A percentile compares a stretch with the other conserved stretches of the same genome.
Evolutionary conservation across 495 filamentous ascomycete species (phyloP).

Genomic region (Aspergillus conjunctus): DNA sequence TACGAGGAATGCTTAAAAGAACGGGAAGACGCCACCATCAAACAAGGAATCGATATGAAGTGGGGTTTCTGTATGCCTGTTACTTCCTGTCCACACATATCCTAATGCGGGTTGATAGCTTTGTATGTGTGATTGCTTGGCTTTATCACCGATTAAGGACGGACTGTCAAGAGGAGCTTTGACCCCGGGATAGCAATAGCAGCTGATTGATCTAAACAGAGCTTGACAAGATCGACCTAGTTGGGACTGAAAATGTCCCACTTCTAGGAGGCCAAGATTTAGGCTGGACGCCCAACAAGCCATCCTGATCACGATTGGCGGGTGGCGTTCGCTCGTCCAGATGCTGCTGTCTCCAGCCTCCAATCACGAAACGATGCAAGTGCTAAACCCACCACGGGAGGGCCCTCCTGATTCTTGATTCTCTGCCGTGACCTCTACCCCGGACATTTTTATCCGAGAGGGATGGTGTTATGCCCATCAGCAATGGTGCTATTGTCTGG

Average conservation of each 20-base stretch:
- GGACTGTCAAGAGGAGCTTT: too few relatives aligned
- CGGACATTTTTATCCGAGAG: not conserved
- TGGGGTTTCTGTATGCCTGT: too few relatives aligned
- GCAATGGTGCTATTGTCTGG: constrained; percentile 10
- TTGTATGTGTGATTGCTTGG: too few relatives aligned
- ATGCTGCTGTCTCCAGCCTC: not conserved
- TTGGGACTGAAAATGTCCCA: not conserved
- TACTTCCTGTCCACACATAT: too few relatives aligned
- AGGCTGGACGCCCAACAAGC: not conserved
- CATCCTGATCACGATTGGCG: not conserved
- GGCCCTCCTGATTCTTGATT: not conserved
- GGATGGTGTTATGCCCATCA: constrained; percentile 15
- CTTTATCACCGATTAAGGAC: too few relatives aligned
- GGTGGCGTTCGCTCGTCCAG: not conserved
- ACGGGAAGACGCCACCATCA: too few relatives aligned
- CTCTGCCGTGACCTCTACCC: constrained; percentile 5
- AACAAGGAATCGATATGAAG: too few relatives aligned
- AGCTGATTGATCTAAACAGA: too few relatives aligned
- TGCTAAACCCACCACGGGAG: not conserved
- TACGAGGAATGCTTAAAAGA: too few relatives aligned
- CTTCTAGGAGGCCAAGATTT: not conserved
- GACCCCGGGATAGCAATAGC: too few relatives aligned
- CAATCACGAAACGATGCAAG: not conserved
- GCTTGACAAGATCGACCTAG: too few relatives aligned
- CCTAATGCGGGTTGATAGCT: too few relatives aligned